These are phyloP conservation scores for Cryptosporidium sp. DNA, from an alignment of 169 alveolate species.

Conservation along the genomic window DNA sequence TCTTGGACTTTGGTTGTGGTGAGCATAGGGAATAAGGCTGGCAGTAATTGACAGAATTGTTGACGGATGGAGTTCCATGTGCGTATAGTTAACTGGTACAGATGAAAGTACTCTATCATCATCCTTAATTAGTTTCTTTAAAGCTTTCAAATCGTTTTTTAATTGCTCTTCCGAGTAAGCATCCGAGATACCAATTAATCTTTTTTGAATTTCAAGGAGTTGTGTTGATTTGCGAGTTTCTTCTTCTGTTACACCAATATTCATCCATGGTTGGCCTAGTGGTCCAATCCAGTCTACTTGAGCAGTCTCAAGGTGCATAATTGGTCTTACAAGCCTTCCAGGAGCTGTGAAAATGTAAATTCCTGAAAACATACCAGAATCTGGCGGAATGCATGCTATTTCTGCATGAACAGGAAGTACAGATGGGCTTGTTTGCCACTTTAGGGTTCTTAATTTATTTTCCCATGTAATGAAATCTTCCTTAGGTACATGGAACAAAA, in stretches of 20 bases:
- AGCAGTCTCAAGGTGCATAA: slow-evolving; percentile 88
- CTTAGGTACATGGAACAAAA: slow-evolving; percentile 85
- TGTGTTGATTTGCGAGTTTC: slow-evolving; percentile 54
- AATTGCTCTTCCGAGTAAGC: slow-evolving; percentile 3
- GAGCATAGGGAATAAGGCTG: slow-evolving; percentile 96
- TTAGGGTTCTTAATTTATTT: slow-evolving; percentile 81
- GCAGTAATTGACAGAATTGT: slow-evolving; percentile 96
- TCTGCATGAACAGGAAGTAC: slow-evolving; percentile 85
- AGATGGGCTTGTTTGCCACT: slow-evolving; percentile 78
- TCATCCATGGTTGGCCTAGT: slow-evolving; percentile 93
- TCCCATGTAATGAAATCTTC: slow-evolving; percentile 80
- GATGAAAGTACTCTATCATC: slow-evolving; percentile 69
- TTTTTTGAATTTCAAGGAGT: slow-evolving; percentile 39
- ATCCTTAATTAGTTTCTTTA: slow-evolving; percentile 72
- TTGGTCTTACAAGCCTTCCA: slow-evolving; percentile 98
- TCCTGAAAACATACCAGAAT: slow-evolving; percentile 89
- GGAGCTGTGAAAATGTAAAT: slow-evolving; percentile 94
- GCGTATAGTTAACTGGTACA: slow-evolving; percentile 90
- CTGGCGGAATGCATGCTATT: slow-evolving; percentile 87
- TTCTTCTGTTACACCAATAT: slow-evolving; percentile 81
- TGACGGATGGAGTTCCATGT: slow-evolving; percentile 96
- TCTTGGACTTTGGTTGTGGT: slow-evolving; percentile 99
- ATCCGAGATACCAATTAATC: slow-evolving; percentile 26
- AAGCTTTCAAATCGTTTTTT: background rate
- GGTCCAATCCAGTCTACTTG: slow-evolving; percentile 97